Conservation (phyloP, 176 grass and related monocot species). For the Saccharum spontaneum region DNA sequence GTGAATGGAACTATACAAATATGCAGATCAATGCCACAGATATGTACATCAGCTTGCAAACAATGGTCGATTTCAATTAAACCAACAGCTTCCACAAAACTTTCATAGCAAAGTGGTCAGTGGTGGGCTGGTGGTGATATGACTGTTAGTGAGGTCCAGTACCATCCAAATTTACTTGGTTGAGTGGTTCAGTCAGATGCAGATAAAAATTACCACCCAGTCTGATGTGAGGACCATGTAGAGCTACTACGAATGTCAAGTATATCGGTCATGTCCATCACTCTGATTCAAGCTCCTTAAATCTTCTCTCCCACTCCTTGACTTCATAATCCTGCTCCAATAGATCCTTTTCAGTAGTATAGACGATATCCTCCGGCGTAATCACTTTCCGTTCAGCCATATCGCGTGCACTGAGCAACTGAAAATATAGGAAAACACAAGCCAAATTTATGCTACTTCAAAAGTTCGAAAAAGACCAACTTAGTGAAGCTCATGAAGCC, state of each 20-base stretch:
- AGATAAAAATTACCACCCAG: slow-evolving; percentile 39
- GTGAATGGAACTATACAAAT: slow-evolving; percentile 33
- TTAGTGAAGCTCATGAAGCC: neutral
- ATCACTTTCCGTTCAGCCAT: slow-evolving; percentile 81
- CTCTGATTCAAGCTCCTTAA: slow-evolving; percentile 69
- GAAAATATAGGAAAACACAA: slow-evolving; percentile 36
- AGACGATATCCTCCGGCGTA: slow-evolving; percentile 74
- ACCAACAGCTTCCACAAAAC: slow-evolving; percentile 38
- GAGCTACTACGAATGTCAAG: slow-evolving; percentile 21
- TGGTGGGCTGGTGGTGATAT: neutral
- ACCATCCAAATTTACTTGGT: slow-evolving; percentile 29
- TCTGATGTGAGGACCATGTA: slow-evolving; percentile 22
- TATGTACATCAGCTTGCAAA: slow-evolving; percentile 43
- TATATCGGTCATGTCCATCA: slow-evolving; percentile 38
- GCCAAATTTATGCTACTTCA: slow-evolving; percentile 19
- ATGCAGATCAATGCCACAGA: slow-evolving; percentile 7
- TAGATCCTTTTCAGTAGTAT: slow-evolving; percentile 74
- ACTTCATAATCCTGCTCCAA: slow-evolving; percentile 89
- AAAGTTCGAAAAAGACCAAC: neutral
- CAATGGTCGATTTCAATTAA: slow-evolving; percentile 6
- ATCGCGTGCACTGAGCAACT: slow-evolving; percentile 87
- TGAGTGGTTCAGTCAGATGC: slow-evolving; percentile 36
- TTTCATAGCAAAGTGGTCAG: neutral
- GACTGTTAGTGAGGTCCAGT: slow-evolving; percentile 8
- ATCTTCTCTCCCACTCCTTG: slow-evolving; percentile 80